Percentiles rank a stretch among this genome's conserved stretches.
Evolutionary conservation across 1,284 basidiomycete species (phyloP).

Genomic region (Xerocomus tenax): DNA sequence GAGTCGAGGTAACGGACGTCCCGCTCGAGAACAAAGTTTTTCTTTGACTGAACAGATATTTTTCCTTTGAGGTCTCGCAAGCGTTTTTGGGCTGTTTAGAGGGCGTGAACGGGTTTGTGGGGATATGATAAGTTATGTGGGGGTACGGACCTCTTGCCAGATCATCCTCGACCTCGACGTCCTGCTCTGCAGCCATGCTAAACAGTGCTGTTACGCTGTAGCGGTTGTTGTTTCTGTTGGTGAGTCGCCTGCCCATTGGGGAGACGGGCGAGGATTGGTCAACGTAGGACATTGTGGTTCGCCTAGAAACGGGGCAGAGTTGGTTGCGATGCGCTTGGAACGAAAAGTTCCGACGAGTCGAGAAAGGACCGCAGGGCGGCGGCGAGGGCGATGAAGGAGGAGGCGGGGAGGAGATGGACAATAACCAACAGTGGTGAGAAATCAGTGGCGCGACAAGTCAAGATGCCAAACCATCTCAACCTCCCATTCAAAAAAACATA

Average conservation of each 20-base stretch:
- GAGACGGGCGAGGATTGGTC: constrained; percentile 48
- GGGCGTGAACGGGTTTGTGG: background rate
- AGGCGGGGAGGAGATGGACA: background rate
- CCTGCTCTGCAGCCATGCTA: constrained; percentile 96
- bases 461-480: constrained; percentile 71
- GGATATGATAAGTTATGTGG: background rate
- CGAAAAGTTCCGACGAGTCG: constrained; percentile 7
- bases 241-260: constrained; percentile 63
- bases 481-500: constrained; percentile 74
- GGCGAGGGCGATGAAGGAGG: constrained; percentile 23
- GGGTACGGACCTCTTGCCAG: constrained; percentile 75
- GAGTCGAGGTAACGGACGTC: constrained; percentile 98
- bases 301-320: background rate
- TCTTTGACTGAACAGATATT: constrained; percentile 97
- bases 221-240: constrained; percentile 90
- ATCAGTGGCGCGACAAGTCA: constrained; percentile 6
- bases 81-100: constrained; percentile 77
- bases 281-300: constrained; percentile 55
- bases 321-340: constrained; percentile 1
- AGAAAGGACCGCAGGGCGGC: constrained; percentile 29
- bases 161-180: constrained; percentile 97
- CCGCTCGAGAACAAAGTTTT: constrained; percentile 96
- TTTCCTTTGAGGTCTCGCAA: constrained; percentile 93
- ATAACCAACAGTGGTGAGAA: constrained; percentile 12
- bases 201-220: constrained; percentile 95